phyloP scores from a whole-genome alignment of 1,139 yeast species.

The Kodamaea arcana region DNA sequence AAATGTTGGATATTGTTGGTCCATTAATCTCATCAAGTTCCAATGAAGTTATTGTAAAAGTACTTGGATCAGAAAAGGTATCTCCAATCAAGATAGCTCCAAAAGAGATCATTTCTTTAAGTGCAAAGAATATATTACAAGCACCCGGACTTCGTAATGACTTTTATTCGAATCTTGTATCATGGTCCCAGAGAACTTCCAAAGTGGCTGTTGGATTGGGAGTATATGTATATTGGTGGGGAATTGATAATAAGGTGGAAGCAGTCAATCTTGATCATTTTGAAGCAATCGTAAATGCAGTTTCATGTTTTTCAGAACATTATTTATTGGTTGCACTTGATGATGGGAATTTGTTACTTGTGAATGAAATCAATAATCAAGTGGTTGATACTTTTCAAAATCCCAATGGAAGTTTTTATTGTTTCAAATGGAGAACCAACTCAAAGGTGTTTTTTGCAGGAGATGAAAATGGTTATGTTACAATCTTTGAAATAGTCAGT shows the following conservation, averaged over 20 bases:
- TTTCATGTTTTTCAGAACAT: conserved; percentile 49
- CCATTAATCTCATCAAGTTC: conserved; percentile 15
- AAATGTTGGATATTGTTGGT: conserved; percentile 11
- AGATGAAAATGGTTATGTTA: conserved; percentile 63
- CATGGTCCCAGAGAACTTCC: conserved; percentile 61
- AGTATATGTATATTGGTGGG: conserved; percentile 63
- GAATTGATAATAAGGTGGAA: conserved; percentile 44
- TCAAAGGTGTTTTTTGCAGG: conserved; percentile 54
- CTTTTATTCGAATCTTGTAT: conserved; percentile 70
- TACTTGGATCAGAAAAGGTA: conserved; percentile 8
- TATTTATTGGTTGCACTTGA: conserved; percentile 52
- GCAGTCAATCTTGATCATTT: conserved; percentile 19
- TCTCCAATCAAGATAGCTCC: too few species aligned
- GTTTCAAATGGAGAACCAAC: conserved; percentile 59
- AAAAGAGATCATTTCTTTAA: conserved; percentile 4
- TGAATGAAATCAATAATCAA: conserved; percentile 16
- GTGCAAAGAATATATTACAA: conserved; percentile 42
- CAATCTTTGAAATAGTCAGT: conserved; percentile 34
- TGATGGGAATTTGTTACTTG: conserved; percentile 24
- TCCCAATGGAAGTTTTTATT: conserved; percentile 43
- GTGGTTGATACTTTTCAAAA: conserved; percentile 27
- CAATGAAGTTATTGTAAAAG: conserved; percentile 10
- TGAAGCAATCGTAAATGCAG: conserved; percentile 49
- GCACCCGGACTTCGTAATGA: conserved; percentile 79
- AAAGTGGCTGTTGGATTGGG: conserved; percentile 70